Percentiles rank a stretch among this genome's conserved stretches.
phyloP scores from a whole-genome alignment of 1,284 basidiomycete species.

The Papiliotrema laurentii region DNA sequence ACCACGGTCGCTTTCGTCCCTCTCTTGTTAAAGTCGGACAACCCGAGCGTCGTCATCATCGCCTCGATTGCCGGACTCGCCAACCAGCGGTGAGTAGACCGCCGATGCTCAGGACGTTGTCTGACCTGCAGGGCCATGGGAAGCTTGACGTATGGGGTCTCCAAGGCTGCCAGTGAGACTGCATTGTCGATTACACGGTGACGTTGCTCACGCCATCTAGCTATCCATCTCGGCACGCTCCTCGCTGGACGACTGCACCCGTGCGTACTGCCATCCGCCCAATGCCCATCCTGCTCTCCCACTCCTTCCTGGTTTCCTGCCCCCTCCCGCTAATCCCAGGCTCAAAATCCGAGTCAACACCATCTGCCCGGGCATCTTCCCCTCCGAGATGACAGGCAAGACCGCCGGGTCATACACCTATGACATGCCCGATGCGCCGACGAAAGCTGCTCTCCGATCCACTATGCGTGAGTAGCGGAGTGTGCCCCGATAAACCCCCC shows the following conservation, averaged over 20 bases:
- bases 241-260: conserved; percentile 34
- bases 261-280: too few relatives aligned
- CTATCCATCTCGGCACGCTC: conserved; percentile 30
- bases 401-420: conserved; percentile 12
- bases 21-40: conserved; percentile 35
- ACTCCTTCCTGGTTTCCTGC: too few relatives aligned
- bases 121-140: conserved; percentile 17
- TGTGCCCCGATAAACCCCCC: too few relatives aligned
- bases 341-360: conserved; percentile 43
- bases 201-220: conserved; percentile 3
- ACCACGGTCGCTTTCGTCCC: conserved; percentile 40
- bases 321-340: conserved; percentile 5
- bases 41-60: conserved; percentile 40
- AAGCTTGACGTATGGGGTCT: conserved; percentile 22
- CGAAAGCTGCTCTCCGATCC: conserved; percentile 10
- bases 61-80: conserved; percentile 41
- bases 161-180: too few relatives aligned
- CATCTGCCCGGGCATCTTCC: conserved; percentile 39
- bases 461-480: conserved; percentile 12
- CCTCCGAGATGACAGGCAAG: conserved; percentile 38
- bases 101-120: background rate
- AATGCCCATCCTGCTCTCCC: too few relatives aligned
- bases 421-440: conserved; percentile 5
- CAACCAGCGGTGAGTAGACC: conserved; percentile 29
- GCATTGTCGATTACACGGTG: background rate